Base-by-base conservation (phyloP, 1,139 yeast species). In the Yamadazyma taylorii region DNA sequence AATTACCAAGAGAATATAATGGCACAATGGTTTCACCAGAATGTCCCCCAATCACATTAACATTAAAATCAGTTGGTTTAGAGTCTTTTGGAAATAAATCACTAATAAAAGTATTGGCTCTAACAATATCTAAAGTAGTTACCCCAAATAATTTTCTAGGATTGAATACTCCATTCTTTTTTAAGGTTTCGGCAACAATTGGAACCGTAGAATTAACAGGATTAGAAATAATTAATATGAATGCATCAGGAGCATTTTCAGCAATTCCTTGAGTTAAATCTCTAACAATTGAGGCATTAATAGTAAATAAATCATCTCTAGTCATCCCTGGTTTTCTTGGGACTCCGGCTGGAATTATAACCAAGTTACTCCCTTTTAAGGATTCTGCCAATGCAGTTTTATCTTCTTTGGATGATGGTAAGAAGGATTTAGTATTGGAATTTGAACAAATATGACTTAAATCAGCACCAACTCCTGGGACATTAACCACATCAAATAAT, bases 301-400 rank as follows among this genome's bases (percentile, higher is more conserved):
- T 90, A 75, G 88, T 87, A 83, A 92, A 92, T 61, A 92, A 78
- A 62, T 92, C 98, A 64, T 92, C 98, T 77, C 95, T 80, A 56
- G 97, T 89, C 97, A 90, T 90, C 61, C 97, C 97, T 50, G 97
- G 97, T 76, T 92, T 92, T 77, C 98, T 86, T 69, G 98, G 98
- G 41, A 92, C 96, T 71, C 98, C 98, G 42, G 98, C 98, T 56
- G 98, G 97, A 65, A 92, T 90, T 52, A 92, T 75, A 43, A 92
- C 95, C 50, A 92, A 81, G 58, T 92, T 94, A 36, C 96, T 75
- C 49, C 79, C 92, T 49, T 79, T 75, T 55, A 92, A 75, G 37
- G 97, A 87, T 41, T 69, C 66, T 53, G 80, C 78, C 58, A 92
- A 76, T 37, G 95, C 97, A 41, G 73, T 65, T 45, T 81, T 82